These are phyloP conservation scores for Linnemannia hyalina DNA, from an alignment of 192 early-diverging fungal species.

Conservation along the genomic window DNA sequence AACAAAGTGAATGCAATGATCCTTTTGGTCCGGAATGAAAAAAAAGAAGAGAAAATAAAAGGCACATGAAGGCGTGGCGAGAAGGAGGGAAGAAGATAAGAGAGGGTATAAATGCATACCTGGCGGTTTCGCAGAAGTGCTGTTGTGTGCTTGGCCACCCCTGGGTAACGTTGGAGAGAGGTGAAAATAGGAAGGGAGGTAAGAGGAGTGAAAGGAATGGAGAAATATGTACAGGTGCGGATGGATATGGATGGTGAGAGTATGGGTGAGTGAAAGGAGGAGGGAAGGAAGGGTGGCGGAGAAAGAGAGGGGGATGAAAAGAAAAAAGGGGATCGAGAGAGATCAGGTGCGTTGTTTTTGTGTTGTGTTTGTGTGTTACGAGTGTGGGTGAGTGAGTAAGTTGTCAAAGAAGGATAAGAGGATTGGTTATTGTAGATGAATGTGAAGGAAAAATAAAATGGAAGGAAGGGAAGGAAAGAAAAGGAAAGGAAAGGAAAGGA, in stretches of 20 bases:
- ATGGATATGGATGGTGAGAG: neutral
- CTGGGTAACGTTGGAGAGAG: neutral
- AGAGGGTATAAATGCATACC: neutral
- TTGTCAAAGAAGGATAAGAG: neutral
- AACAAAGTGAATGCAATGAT: neutral
- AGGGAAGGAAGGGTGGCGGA: neutral
- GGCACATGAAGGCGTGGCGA: neutral
- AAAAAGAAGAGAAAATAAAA: neutral
- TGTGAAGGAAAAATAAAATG: neutral
- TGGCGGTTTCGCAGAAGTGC: neutral
- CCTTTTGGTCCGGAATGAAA: neutral
- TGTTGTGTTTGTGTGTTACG: neutral
- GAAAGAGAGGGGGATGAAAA: neutral
- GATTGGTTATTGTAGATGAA: neutral
- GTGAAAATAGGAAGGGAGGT: neutral
- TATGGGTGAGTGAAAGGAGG: neutral
- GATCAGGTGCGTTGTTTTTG: neutral
- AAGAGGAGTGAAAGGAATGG: neutral
- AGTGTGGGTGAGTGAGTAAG: neutral
- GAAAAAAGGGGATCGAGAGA: neutral
- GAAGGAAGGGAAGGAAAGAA: neutral
- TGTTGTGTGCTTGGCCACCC: no score
- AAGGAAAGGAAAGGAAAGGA: neutral
- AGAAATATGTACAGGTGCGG: neutral
- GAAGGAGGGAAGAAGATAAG: neutral